Base-by-base conservation (phyloP, 1,284 basidiomycete genomes). In the Xerocomus nothofagi region DNA sequence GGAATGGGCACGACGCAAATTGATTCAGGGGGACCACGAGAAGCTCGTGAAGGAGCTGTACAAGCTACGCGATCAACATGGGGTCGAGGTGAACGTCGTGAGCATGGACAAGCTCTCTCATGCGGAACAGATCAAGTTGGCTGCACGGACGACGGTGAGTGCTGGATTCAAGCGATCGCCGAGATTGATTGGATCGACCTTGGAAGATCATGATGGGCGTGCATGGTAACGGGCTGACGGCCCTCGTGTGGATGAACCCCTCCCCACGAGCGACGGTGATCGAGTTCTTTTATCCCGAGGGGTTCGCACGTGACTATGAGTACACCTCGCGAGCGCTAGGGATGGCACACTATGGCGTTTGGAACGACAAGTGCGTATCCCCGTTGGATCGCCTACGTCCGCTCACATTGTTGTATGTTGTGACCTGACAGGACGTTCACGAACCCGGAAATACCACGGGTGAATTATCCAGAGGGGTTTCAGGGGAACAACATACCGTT, bases 251-350 rank as follows among this genome's bases (percentile, higher is more conserved):
- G 91, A 92, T 93, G 90, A 82, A 84, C 24, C 88, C 88, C 1
- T 79, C 78, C 1, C 80, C 80, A 10, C 74, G 82, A 15, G 77
- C 86, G 17, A 91, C 88, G 0, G 88, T 93, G 39, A 91, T 94
- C 70, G 92, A 95, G 63, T 92, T 94, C 68, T 93, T 93, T 71
- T 92, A 73, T 67, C 90, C 91, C 3, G 77, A 78, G 24, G 91
- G 92, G 3, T 94, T 93, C 65, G 88, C 91, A 9, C 80, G 82
- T 57, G 92, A 94, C 67, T 95, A 94, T 59, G 88, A 92, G 65
- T 90, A 80, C 54, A 89, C 88, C 1, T 77, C 91, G 0, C 79
- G 86, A 20, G 85, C 88, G 0, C 72, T 95, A 3, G 90, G 89
- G 8, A 91, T 94, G 78, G 77, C 75, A 0, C 88, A 95, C 67